phyloP scores from a whole-genome alignment of 306 rosid genomes.

The Fragaria ananassa region DNA sequence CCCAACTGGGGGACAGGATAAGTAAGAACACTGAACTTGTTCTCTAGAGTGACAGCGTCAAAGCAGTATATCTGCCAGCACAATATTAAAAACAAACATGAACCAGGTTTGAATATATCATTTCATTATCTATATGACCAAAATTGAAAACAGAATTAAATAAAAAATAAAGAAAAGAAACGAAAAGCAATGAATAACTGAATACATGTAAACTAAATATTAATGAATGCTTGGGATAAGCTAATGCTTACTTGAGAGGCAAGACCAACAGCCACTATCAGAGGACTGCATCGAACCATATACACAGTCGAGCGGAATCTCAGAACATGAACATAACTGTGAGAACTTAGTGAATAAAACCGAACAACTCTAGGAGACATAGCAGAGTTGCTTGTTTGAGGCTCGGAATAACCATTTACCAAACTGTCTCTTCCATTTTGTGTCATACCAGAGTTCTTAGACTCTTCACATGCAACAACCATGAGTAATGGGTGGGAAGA shows the following conservation, averaged over 20 bases:
- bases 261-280: slow-evolving; percentile 87
- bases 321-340: slow-evolving; percentile 85
- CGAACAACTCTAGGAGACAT: slow-evolving; percentile 81
- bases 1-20: slow-evolving; percentile 93
- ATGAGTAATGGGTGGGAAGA: slow-evolving; percentile 86
- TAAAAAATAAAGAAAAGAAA: background rate
- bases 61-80: slow-evolving; percentile 90
- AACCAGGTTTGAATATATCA: slow-evolving; percentile 25
- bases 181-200: background rate
- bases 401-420: slow-evolving; percentile 51
- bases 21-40: slow-evolving; percentile 87
- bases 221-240: slow-evolving; percentile 6
- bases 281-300: slow-evolving; percentile 96
- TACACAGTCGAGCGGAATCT: slow-evolving; percentile 89
- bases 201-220: background rate
- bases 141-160: background rate
- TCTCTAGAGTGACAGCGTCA: slow-evolving; percentile 92
- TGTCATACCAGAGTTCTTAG: slow-evolving; percentile 62
- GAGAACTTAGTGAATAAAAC: slow-evolving; percentile 84
- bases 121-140: slow-evolving; percentile 22
- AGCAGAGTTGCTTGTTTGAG: slow-evolving; percentile 51
- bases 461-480: slow-evolving; percentile 86
- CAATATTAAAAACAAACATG: slow-evolving; percentile 19
- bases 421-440: slow-evolving; percentile 55
- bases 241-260: slow-evolving; percentile 81